Evolutionary conservation across 2,329 filamentous ascomycete genomes (phyloP), one percentile per base, ranked within the genome.

Genomic region (Daldinia sp.): DNA sequence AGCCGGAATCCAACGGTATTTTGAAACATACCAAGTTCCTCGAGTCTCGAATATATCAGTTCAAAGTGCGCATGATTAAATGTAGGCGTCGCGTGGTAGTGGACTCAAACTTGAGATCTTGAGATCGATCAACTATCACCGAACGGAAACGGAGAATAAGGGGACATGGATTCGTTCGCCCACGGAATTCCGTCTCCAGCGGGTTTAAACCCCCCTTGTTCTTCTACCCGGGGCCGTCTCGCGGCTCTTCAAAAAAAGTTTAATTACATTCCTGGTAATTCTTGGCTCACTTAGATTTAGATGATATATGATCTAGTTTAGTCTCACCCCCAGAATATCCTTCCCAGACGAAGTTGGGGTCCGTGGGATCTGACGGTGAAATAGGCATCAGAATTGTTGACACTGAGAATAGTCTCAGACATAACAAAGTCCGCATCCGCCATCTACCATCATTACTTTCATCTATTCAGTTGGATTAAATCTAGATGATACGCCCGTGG

Each of bases 391-490:
- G 46, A 59, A 62, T 68, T 63, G 55, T 39, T 53, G 46, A 18
- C 6, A 23, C 64, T 62, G 39, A 70, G 60, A 70, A 67, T 67
- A 65, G 58, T 58, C 64, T 63, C 60, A 44, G 51, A 53, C n/a
- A 50, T 26, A 4, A 63, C 9, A 28, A 54, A 50, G 33, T 26
- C 20, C 28, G 6, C 41, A 46, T 41, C 63, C 35, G 35, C 50
- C 23, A 37, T n/a, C 39, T 39, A 10, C 23, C 10, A 23, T 53
- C 23, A 41, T n/a, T 39, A 9, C 13, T 48, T 5, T 30, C 28
- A n/a, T 28, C 39, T 44, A 23, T n/a, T 33, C 13, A 26, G 20
- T 44, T 35, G 20, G 42, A 28, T 55, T 46, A 15, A 55, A 50
- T 48, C 50, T 35, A 63, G 13, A 37, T 37, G 44, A 15, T 56